These are phyloP conservation scores for Aureobasidium sp. DNA, from an alignment of 2,329 filamentous ascomycete genomes.

Conservation along the genomic window DNA sequence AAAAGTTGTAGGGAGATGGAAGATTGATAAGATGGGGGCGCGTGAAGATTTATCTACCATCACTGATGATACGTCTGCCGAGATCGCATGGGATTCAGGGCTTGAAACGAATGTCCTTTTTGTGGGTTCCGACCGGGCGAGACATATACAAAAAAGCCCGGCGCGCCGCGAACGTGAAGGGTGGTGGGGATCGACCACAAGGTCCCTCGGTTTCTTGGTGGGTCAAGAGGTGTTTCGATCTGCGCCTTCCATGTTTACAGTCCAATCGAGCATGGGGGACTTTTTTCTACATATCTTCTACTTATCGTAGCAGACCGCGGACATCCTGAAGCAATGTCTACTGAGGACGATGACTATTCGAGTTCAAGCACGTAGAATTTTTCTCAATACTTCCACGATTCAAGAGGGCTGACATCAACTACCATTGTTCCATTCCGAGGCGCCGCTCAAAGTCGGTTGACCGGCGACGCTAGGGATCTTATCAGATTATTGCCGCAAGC, in stretches of 20 bases:
- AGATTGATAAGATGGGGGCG: constrained; percentile 9
- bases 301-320: not conserved
- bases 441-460: not conserved
- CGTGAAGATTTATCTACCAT: not conserved
- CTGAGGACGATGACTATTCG: not conserved
- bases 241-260: not conserved
- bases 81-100: not conserved
- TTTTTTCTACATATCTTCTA: not conserved
- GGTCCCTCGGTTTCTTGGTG: not conserved
- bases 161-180: not conserved
- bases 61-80: not conserved
- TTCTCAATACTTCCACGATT: too few relatives aligned
- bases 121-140: constrained; percentile 3
- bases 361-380: not conserved
- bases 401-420: too few relatives aligned
- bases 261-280: not conserved
- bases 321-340: not conserved
- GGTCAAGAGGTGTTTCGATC: not conserved
- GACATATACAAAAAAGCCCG: not conserved
- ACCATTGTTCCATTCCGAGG: not conserved
- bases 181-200: not conserved
- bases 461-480: not conserved
- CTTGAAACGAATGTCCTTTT: not conserved
- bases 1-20: not conserved
- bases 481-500: constrained; percentile 11